Evolutionary conservation across 495 filamentous ascomycete genomes (phyloP).

Genomic region (Hyaloscypha finlandica): DNA sequence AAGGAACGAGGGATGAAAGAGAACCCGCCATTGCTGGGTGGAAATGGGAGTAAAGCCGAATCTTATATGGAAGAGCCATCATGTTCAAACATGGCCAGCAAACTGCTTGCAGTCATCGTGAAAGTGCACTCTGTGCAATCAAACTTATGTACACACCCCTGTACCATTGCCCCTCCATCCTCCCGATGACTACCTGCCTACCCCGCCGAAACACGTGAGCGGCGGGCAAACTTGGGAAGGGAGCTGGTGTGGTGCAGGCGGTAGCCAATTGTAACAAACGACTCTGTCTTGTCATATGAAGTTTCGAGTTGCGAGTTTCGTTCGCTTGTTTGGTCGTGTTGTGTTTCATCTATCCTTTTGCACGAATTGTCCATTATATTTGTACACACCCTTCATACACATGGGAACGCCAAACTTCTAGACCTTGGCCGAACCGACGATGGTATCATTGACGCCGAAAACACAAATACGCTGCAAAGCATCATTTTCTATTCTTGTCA

Average conservation of each 20-base stretch:
- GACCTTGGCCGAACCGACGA: conserved; percentile 2
- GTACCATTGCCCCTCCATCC: no score
- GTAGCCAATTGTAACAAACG: no score
- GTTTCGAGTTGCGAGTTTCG: no score
- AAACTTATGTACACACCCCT: no score
- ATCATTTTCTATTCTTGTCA: conserved; percentile 17
- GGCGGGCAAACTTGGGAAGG: no score
- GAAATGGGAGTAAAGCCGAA: background rate
- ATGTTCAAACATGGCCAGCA: background rate
- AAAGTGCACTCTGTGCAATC: no score
- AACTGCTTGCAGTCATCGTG: background rate
- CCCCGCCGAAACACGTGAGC: no score
- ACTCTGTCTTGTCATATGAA: no score
- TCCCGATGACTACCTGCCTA: no score
- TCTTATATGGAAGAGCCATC: background rate
- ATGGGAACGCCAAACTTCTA: background rate
- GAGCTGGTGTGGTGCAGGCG: background rate
- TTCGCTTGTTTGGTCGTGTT: no score
- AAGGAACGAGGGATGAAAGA: background rate
- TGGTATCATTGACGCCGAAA: conserved; percentile 14
- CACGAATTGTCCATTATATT: background rate
- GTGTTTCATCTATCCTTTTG: no score
- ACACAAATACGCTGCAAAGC: conserved; percentile 4
- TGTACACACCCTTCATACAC: background rate
- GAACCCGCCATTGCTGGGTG: background rate